These are phyloP conservation scores for Acmispon strigosus DNA, from an alignment of 306 rosid species.

Conservation along the genomic window DNA sequence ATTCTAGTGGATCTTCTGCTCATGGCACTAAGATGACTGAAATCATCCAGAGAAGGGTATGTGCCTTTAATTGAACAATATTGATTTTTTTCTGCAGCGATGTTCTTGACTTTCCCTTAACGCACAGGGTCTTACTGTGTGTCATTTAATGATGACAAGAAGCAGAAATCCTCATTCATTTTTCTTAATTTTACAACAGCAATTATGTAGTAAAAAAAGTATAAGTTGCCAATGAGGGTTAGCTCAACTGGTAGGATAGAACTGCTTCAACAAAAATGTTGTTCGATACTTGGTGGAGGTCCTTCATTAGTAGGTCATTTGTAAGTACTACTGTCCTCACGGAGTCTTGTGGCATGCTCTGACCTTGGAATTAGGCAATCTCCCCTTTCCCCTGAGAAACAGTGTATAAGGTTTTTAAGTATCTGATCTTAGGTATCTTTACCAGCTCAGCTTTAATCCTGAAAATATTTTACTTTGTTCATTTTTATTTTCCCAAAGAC, in stretches of 20 bases:
- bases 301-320: not conserved
- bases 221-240: not conserved
- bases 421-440: not conserved
- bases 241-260: not conserved
- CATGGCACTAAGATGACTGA: slow-evolving; percentile 69
- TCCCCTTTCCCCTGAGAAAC: not conserved
- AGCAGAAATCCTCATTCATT: not conserved
- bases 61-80: slow-evolving; percentile 13
- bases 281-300: not conserved
- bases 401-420: not conserved
- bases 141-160: not conserved
- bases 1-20: slow-evolving; percentile 51
- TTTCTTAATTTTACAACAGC: slow-evolving; percentile 10
- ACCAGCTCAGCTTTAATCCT: not conserved
- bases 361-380: not conserved
- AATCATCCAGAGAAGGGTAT: slow-evolving; percentile 86
- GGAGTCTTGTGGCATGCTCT: not conserved
- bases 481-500: not conserved
- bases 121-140: not conserved
- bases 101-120: not conserved
- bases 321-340: not conserved
- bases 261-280: not conserved
- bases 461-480: not conserved
- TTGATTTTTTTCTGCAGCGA: not conserved
- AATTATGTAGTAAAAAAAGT: not conserved